These are phyloP conservation scores for carrot (Daucus carota) DNA, from an alignment of 129 eudicot genomes.

Conservation along the genomic window DNA sequence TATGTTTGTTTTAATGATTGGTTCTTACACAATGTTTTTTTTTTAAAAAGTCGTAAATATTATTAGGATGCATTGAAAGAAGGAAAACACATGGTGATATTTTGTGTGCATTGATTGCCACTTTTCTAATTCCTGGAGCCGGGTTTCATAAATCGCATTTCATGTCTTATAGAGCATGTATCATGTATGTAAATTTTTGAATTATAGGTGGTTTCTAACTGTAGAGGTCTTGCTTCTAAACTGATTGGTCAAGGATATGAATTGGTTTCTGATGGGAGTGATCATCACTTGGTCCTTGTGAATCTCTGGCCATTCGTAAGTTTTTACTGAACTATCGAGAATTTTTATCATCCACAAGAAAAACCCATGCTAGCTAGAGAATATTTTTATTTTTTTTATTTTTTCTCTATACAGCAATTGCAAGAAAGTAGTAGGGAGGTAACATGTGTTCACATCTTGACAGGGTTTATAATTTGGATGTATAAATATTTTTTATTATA, in stretches of 20 bases:
- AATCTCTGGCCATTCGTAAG: conserved; percentile 86
- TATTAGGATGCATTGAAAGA: no score
- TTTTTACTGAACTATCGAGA: conserved; percentile 2
- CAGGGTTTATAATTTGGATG: neutral
- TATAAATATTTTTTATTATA: neutral
- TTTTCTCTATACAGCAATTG: neutral
- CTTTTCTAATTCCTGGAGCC: no score
- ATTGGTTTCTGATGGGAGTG: conserved; percentile 92
- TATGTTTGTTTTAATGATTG: no score
- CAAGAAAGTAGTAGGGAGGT: neutral
- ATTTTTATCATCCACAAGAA: neutral
- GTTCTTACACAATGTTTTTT: no score
- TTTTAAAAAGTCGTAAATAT: no score
- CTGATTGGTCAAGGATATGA: conserved; percentile 69
- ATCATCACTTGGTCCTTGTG: conserved; percentile 91
- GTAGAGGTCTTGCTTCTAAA: conserved; percentile 65
- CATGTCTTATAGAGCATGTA: no score
- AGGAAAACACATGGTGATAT: no score
- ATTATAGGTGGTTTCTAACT: conserved; percentile 76
- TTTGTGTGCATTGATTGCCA: no score
- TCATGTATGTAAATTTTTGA: no score
- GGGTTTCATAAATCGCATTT: no score
- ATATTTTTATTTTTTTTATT: neutral
- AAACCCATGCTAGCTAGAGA: no score
- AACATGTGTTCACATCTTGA: neutral